phyloP scores from a whole-genome alignment of 257 asterid species.

The Marsdenia floribunda region DNA sequence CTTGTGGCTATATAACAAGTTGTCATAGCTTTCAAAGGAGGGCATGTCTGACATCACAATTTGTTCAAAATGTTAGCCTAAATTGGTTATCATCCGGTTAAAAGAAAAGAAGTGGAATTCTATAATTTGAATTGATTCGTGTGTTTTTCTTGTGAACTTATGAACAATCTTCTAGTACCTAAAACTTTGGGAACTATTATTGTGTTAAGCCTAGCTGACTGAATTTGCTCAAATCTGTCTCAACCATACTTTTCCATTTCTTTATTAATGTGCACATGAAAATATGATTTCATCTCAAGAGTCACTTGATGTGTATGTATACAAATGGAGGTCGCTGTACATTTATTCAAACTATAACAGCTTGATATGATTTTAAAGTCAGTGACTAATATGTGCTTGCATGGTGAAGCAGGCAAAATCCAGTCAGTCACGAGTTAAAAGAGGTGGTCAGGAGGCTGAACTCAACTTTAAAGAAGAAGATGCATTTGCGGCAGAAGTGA shows the following conservation, averaged over 20 bases:
- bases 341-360: not conserved
- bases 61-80: not conserved
- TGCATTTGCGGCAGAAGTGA: slow-evolving; percentile 36
- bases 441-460: slow-evolving; percentile 54
- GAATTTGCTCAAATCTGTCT: too few relatives aligned
- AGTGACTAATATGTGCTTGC: not conserved
- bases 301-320: not conserved
- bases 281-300: not conserved
- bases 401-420: slow-evolving; percentile 39
- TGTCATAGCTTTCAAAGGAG: not conserved
- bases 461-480: slow-evolving; percentile 44
- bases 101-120: not conserved
- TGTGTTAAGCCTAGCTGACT: too few relatives aligned
- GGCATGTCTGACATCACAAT: not conserved
- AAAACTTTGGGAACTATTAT: too few relatives aligned
- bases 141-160: too few relatives aligned
- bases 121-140: not conserved
- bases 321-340: not conserved
- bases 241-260: not conserved
- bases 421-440: slow-evolving; percentile 46
- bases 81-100: not conserved
- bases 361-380: not conserved
- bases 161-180: not conserved
- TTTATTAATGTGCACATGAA: not conserved
- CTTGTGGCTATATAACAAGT: not conserved